Conservation (phyloP, 2,329 filamentous ascomycete genomes). For the Sporothrix globosa region DNA sequence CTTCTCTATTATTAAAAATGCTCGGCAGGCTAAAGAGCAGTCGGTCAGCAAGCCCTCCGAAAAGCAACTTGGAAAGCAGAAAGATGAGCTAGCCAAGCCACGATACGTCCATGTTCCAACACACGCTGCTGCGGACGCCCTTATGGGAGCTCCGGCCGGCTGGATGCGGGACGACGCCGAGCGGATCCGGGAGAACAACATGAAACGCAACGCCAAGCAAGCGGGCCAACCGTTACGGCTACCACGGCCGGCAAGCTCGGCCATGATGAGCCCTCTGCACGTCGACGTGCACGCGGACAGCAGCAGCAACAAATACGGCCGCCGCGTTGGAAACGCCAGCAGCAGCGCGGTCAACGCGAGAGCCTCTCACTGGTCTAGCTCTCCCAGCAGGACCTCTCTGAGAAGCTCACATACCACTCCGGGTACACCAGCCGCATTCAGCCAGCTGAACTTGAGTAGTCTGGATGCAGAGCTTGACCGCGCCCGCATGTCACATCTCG, state of each 20-base stretch:
- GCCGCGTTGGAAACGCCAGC: neutral
- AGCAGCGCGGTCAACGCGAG: slow-evolving; percentile 19
- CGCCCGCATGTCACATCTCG: neutral
- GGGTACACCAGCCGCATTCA: slow-evolving; percentile 28
- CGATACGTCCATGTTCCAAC: slow-evolving; percentile 64
- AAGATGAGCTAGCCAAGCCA: slow-evolving; percentile 43
- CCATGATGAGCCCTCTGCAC: slow-evolving; percentile 34
- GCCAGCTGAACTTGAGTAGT: slow-evolving; percentile 36
- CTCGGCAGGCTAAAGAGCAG: slow-evolving; percentile 58
- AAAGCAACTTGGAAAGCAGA: slow-evolving; percentile 53
- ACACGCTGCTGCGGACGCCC: slow-evolving; percentile 63
- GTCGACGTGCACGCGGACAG: slow-evolving; percentile 26
- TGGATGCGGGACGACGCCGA: slow-evolving; percentile 54
- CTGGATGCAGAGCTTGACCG: slow-evolving; percentile 33
- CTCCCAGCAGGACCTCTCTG: slow-evolving; percentile 32
- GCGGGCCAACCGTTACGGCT: neutral
- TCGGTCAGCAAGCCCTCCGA: slow-evolving; percentile 43
- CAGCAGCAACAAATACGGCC: slow-evolving; percentile 25
- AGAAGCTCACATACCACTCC: slow-evolving; percentile 31
- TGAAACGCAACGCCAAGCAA: slow-evolving; percentile 52
- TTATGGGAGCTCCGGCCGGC: slow-evolving; percentile 57
- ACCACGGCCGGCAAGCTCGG: slow-evolving; percentile 14
- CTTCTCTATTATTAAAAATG: slow-evolving; percentile 57
- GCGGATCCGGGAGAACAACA: slow-evolving; percentile 56
- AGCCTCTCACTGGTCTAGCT: neutral